Conservation (phyloP, 129 eudicot species). For the Flaveria linearis region DNA sequence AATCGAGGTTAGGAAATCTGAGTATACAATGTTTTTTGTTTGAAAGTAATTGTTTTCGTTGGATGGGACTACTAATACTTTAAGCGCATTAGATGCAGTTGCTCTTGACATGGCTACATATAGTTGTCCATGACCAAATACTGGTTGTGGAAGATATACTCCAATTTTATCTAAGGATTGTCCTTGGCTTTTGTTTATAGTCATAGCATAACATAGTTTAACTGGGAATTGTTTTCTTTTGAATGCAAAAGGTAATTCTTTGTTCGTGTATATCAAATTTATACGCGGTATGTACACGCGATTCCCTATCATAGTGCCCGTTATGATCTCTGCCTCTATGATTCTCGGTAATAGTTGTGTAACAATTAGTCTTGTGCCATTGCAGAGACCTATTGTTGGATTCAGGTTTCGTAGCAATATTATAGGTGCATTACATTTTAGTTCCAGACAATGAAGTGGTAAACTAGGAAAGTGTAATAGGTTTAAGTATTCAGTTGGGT, state of each 20-base stretch:
- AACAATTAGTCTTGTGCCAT: background rate
- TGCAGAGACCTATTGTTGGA: background rate
- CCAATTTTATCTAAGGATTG: background rate
- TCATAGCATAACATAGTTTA: too few relatives aligned
- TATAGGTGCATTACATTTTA: background rate
- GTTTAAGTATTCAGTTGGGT: background rate
- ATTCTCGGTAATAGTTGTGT: conserved; percentile 1
- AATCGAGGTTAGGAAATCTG: too few relatives aligned
- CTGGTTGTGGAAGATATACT: background rate
- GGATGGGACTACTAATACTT: too few relatives aligned
- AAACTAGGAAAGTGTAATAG: background rate
- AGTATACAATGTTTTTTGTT: too few relatives aligned
- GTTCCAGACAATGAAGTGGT: background rate
- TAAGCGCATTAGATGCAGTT: too few relatives aligned
- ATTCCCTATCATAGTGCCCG: background rate
- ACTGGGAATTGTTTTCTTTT: too few relatives aligned
- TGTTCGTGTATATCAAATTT: too few relatives aligned
- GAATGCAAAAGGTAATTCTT: too few relatives aligned
- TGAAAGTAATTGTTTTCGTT: too few relatives aligned
- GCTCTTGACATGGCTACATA: too few relatives aligned
- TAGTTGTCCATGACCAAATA: too few relatives aligned
- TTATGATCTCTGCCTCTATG: background rate
- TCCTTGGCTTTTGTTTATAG: background rate
- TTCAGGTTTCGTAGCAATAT: conserved; percentile 3
- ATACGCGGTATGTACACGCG: too few relatives aligned